Evolutionary conservation across 2,329 filamentous ascomycete genomes (phyloP).

Genomic region (Clonostachys rosea): DNA sequence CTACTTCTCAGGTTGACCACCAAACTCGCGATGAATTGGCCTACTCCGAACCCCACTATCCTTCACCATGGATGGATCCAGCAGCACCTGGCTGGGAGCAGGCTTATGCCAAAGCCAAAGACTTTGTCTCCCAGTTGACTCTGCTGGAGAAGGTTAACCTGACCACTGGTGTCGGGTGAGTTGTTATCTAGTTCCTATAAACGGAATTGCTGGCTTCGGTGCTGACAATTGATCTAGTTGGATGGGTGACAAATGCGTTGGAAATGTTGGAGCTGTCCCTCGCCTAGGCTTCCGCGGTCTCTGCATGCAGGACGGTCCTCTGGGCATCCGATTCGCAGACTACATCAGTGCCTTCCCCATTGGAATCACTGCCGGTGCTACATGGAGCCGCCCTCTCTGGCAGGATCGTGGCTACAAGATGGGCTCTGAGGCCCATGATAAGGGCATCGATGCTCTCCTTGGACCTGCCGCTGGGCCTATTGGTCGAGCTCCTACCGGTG

Average conservation of each 20-base stretch:
- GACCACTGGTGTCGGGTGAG: slow-evolving; percentile 82
- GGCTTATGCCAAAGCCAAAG: slow-evolving; percentile 70
- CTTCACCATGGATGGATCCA: slow-evolving; percentile 82
- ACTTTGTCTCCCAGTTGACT: slow-evolving; percentile 79
- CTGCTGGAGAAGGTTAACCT: slow-evolving; percentile 90
- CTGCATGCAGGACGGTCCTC: slow-evolving; percentile 84
- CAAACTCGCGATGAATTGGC: slow-evolving; percentile 18
- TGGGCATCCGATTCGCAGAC: slow-evolving; percentile 74
- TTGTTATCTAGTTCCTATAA: slow-evolving; percentile 4
- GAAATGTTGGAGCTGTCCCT: slow-evolving; percentile 67
- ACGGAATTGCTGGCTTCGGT: slow-evolving; percentile 13
- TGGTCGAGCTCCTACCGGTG: slow-evolving; percentile 38
- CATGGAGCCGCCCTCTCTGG: slow-evolving; percentile 72
- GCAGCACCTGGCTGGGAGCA: slow-evolving; percentile 67
- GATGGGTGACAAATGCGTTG: slow-evolving; percentile 67
- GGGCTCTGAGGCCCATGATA: slow-evolving; percentile 62
- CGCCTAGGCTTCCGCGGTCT: slow-evolving; percentile 65
- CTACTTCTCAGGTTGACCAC: slow-evolving; percentile 8
- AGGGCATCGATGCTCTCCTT: slow-evolving; percentile 72
- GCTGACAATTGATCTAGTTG: slow-evolving; percentile 16
- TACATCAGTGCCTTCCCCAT: slow-evolving; percentile 79
- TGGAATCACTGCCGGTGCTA: slow-evolving; percentile 76
- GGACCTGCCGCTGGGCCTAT: slow-evolving; percentile 41
- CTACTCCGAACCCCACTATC: slow-evolving; percentile 62
- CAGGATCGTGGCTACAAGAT: slow-evolving; percentile 40